Evolutionary conservation across 1,284 basidiomycete genomes (phyloP).

Genomic region (Porogramme epimiltina): DNA sequence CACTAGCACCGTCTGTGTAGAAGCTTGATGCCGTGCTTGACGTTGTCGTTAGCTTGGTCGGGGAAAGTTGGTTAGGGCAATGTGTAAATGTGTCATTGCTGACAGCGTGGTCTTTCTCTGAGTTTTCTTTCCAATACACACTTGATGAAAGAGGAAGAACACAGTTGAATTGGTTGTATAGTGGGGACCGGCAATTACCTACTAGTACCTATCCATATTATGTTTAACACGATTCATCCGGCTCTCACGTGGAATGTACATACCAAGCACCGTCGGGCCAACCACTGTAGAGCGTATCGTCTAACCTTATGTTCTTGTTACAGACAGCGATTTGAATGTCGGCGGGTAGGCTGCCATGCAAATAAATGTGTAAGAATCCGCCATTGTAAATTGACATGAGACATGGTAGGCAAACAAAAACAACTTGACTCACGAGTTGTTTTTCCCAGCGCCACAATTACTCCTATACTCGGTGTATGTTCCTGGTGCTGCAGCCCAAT

Average conservation of each 20-base stretch:
- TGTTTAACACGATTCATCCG: neutral
- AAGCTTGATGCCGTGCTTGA: too few relatives aligned
- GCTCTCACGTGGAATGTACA: neutral
- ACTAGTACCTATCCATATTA: constrained; percentile 3
- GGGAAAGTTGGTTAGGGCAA: too few relatives aligned
- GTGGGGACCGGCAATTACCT: neutral
- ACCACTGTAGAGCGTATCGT: neutral
- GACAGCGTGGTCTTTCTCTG: neutral
- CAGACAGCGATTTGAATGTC: constrained; percentile 1
- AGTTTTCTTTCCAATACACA: neutral
- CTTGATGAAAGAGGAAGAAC: neutral
- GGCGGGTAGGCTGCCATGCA: neutral
- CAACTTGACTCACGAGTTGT: too few relatives aligned
- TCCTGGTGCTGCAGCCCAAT: constrained; percentile 2
- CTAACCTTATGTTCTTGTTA: neutral
- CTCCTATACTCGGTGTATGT: constrained; percentile 2
- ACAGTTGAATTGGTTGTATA: too few relatives aligned
- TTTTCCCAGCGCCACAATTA: neutral
- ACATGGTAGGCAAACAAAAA: too few relatives aligned
- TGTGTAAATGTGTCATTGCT: too few relatives aligned
- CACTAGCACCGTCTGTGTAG: too few relatives aligned
- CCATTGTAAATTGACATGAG: neutral
- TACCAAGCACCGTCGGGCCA: constrained; percentile 5
- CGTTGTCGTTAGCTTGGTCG: too few relatives aligned
- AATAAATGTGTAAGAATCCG: neutral